A percentile compares a stretch with the other conserved stretches of the same genome.
Conservation (phyloP, 78 protist genomes). For the Diacronema lutheri region DNA sequence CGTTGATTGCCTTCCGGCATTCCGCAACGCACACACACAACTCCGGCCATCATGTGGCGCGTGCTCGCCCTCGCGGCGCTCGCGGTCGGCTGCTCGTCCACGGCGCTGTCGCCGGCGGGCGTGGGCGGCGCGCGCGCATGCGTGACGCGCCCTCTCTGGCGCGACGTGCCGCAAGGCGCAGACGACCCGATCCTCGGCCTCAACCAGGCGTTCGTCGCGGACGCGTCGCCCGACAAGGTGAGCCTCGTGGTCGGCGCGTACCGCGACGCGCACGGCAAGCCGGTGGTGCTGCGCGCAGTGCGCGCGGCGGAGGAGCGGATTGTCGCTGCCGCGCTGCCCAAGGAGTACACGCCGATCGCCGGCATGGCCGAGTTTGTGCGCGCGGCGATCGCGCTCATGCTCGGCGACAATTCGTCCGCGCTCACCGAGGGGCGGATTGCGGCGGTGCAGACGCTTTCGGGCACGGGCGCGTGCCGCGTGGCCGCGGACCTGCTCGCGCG, state of each 20-base stretch:
- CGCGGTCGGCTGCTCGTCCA: no score
- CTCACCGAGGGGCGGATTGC: constrained; percentile 26
- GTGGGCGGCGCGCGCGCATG: no score
- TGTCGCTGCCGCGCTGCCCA: constrained; percentile 8
- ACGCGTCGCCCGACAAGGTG: constrained; percentile 49
- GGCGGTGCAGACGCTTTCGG: constrained; percentile 89
- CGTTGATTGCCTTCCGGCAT: no score
- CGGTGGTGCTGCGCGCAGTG: constrained; percentile 66
- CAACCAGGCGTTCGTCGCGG: constrained; percentile 40
- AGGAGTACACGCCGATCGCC: constrained; percentile 84
- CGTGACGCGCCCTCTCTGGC: no score
- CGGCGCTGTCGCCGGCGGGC: no score
- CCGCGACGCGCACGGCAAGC: constrained; percentile 86
- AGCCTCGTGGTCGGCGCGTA: constrained; percentile 88
- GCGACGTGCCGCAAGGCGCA: constrained; percentile 4
- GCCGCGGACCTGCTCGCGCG: constrained; percentile 69
- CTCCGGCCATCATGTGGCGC: no score
- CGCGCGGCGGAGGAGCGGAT: constrained; percentile 28
- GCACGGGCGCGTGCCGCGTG: constrained; percentile 95
- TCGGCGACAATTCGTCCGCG: constrained; percentile 56
- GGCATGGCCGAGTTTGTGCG: constrained; percentile 70
- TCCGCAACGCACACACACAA: no score
- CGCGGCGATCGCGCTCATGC: constrained; percentile 52
- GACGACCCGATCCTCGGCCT: constrained; percentile 66
- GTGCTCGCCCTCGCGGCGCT: no score